Conservation (phyloP, 768 basidiomycete genomes). For the Melanogaster broomeanus region DNA sequence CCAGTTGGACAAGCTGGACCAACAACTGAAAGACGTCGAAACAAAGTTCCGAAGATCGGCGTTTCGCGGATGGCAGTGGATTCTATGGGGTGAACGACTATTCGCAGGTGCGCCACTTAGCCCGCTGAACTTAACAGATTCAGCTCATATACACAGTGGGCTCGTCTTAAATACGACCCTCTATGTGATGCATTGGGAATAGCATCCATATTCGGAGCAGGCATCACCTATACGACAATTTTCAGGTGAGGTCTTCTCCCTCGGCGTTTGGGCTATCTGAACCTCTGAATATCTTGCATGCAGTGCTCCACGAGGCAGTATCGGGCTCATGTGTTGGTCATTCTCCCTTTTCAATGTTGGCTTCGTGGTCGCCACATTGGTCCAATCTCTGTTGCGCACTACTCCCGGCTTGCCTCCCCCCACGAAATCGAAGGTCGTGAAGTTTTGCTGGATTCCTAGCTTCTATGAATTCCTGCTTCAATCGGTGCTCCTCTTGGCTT, state of each 20-base stretch:
- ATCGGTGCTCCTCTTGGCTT: background rate
- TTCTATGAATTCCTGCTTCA: background rate
- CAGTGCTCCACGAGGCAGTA: conserved; percentile 20
- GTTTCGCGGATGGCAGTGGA: background rate
- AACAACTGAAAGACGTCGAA: background rate
- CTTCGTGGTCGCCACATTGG: conserved; percentile 9
- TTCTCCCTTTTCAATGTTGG: conserved; percentile 28
- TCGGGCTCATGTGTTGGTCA: conserved; percentile 25
- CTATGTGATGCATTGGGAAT: background rate
- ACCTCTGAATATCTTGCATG: background rate
- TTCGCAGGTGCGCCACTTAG: background rate
- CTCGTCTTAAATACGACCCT: background rate
- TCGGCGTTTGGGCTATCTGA: background rate
- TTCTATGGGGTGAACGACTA: background rate
- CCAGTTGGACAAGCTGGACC: background rate
- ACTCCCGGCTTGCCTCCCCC: background rate
- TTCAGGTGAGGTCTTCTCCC: conserved; percentile 17
- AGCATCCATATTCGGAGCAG: conserved; percentile 14
- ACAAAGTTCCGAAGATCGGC: background rate
- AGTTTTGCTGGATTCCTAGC: background rate
- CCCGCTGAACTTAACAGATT: background rate
- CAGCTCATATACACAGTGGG: background rate
- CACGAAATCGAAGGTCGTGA: background rate
- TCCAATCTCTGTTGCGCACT: background rate
- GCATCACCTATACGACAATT: conserved; percentile 24